Evolutionary conservation across 2,329 filamentous ascomycete genomes (phyloP).

Genomic region (Amesomyces nigricolor): DNA sequence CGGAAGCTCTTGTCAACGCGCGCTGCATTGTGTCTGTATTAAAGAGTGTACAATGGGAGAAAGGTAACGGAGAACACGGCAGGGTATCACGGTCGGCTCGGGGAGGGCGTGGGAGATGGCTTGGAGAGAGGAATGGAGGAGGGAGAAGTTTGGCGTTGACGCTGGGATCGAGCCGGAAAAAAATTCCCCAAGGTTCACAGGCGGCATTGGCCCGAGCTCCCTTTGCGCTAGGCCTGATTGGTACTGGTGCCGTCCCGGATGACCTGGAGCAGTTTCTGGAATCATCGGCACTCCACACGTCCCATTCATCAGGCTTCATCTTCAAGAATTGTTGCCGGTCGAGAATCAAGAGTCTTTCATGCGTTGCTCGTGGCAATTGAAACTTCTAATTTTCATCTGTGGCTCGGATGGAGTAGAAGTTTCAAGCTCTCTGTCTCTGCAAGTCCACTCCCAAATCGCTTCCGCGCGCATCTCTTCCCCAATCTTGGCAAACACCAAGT

Average conservation of each 20-base stretch:
- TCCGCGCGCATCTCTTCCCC: background rate
- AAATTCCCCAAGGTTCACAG: conserved; percentile 22
- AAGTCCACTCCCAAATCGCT: background rate
- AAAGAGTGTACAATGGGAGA: conserved; percentile 28
- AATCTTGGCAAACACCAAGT: conserved; percentile 12
- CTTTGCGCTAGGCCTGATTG: conserved; percentile 14
- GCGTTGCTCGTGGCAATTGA: no score
- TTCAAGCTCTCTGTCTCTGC: background rate
- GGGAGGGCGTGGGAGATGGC: conserved; percentile 6
- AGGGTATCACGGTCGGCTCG: conserved; percentile 25
- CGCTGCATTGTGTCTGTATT: conserved; percentile 69
- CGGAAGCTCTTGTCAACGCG: conserved; percentile 79
- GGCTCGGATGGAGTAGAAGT: no score
- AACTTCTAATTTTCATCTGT: no score
- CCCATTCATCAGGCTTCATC: background rate
- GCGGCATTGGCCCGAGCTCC: conserved; percentile 26
- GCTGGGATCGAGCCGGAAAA: conserved; percentile 22
- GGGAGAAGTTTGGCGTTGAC: conserved; percentile 18
- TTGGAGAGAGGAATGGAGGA: conserved; percentile 13
- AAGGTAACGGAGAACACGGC: conserved; percentile 21
- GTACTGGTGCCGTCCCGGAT: conserved; percentile 18
- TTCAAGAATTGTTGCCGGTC: background rate
- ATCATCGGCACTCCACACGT: conserved; percentile 24
- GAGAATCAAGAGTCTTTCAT: background rate
- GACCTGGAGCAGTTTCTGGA: conserved; percentile 25